Percentiles rank a stretch among this genome's conserved stretches.
Evolutionary conservation across 1,284 basidiomycete species (phyloP).

Genomic region (Paramarasmius palmivorus): DNA sequence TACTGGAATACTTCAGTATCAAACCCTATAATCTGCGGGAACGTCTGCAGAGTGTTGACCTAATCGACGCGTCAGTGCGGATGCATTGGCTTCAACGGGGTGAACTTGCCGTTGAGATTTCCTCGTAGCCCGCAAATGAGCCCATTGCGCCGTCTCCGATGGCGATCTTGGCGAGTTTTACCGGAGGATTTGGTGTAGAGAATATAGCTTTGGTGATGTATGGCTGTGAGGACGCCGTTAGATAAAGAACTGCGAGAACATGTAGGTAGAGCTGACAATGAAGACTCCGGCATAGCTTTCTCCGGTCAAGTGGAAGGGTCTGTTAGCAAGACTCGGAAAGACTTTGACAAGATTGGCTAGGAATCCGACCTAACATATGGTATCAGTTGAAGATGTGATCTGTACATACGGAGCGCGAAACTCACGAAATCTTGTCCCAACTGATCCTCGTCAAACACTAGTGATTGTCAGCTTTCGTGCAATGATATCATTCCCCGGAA

Average conservation of each 20-base stretch:
- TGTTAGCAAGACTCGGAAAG: conserved; percentile 59
- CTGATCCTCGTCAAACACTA: conserved; percentile 67
- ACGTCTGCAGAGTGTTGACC: conserved; percentile 63
- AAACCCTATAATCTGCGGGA: conserved; percentile 72
- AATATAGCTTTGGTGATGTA: conserved; percentile 73
- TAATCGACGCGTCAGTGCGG: conserved; percentile 22
- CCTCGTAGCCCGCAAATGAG: conserved; percentile 44
- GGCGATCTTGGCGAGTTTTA: conserved; percentile 61
- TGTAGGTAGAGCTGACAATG: conserved; percentile 41
- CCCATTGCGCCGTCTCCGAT: conserved; percentile 69
- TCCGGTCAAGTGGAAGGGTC: conserved; percentile 63
- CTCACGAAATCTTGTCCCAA: conserved; percentile 69
- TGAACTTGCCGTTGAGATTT: conserved; percentile 51
- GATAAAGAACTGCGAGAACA: background rate
- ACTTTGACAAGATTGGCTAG: conserved; percentile 63
- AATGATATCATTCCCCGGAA: background rate
- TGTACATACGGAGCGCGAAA: conserved; percentile 6
- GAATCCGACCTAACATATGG: conserved; percentile 68
- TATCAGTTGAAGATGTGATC: too few relatives aligned
- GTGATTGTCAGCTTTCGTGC: background rate
- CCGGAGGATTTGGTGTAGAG: conserved; percentile 57
- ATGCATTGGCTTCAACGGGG: background rate
- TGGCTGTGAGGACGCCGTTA: conserved; percentile 39
- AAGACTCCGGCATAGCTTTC: conserved; percentile 70
- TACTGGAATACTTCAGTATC: conserved; percentile 64